phyloP scores from a whole-genome alignment of 2,329 filamentous ascomycete species.

The Tolypocladium ovalisporum region DNA sequence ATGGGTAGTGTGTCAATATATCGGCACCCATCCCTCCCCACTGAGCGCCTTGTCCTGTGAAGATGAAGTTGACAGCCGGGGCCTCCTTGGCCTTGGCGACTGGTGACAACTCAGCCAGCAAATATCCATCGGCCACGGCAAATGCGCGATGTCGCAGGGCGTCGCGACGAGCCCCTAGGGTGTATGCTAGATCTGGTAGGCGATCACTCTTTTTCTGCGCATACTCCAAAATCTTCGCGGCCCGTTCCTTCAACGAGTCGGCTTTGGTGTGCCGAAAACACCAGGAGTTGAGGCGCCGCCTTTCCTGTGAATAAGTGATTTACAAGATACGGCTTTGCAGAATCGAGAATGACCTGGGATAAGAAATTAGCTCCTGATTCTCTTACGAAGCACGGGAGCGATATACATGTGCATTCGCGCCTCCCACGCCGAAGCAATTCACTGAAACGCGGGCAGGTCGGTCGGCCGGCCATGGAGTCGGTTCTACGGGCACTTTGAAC shows the following conservation, averaged over 20 bases:
- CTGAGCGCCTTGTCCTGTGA: constrained; percentile 35
- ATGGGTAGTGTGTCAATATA: constrained; percentile 12
- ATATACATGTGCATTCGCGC: constrained; percentile 20
- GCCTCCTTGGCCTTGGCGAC: constrained; percentile 10
- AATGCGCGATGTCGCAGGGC: not conserved
- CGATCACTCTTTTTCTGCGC: not conserved
- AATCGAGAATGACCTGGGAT: constrained; percentile 4
- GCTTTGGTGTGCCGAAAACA: not conserved
- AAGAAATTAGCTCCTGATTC: not conserved
- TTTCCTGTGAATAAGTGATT: not conserved
- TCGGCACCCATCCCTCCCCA: constrained; percentile 29
- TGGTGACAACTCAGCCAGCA: constrained; percentile 9
- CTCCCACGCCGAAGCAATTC: constrained; percentile 25
- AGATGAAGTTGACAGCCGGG: constrained; percentile 15
- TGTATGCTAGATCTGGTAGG: not conserved
- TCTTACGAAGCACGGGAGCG: not conserved
- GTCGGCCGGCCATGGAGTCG: constrained; percentile 23
- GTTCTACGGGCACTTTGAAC: constrained; percentile 17
- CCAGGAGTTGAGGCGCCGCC: not conserved
- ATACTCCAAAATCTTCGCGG: not conserved
- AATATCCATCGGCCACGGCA: not conserved
- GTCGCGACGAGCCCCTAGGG: not conserved
- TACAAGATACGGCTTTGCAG: not conserved
- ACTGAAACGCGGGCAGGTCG: constrained; percentile 12
- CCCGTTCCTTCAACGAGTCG: not conserved